Evolutionary conservation across 371 early-diverging fungal genomes (phyloP), one percentile per base, ranked within the genome.

Genomic region (Rhizopus arrhizus): DNA sequence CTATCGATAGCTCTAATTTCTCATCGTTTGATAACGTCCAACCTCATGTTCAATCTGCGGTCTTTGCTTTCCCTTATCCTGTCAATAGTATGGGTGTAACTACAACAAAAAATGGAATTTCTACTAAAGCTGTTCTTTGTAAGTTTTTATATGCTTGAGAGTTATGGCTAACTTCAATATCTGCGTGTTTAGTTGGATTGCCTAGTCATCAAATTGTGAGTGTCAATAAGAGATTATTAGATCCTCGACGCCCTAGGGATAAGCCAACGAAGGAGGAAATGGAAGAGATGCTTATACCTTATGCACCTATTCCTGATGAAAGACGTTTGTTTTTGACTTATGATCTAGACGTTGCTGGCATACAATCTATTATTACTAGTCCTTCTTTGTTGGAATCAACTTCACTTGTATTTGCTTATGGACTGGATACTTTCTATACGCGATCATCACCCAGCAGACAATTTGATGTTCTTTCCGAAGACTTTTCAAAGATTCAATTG

Each of bases 361-460:
- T 91, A 53, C 63, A 72, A 33, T 67, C 72, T 13, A 92, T 98
- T 58, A 66, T 75, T 28, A 84, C 94, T 3, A 68, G 89, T 12
- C 89, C 94, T 0, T 85, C 96, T 5, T 63, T 85, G 38, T 75
- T 97, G 38, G 98, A 98, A 78, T 95, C 95, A n/a, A 98, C 98
- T 4, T 86, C 95, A 8, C 74, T 96, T 22, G 93, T 96, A 4
- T 78, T 89, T 33, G 87, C 91, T 0, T 94, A 87, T 65, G 97
- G 97, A 4, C 78, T 93, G 35, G 97, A 97, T 65, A 64, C 95
- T 49, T 98, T 94, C 80, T 90, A 88, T 61, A 87, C 90, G 0
- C 82, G 89, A 33, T 82, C 86, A 11, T 85, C 86, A 36, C 97
- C 98, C 15, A 92, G 93, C 47, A 89, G 90, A 66, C 85, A 88